Evolutionary conservation across 2,329 filamentous ascomycete genomes (phyloP).

Genomic region (Tolypocladium paradoxum): DNA sequence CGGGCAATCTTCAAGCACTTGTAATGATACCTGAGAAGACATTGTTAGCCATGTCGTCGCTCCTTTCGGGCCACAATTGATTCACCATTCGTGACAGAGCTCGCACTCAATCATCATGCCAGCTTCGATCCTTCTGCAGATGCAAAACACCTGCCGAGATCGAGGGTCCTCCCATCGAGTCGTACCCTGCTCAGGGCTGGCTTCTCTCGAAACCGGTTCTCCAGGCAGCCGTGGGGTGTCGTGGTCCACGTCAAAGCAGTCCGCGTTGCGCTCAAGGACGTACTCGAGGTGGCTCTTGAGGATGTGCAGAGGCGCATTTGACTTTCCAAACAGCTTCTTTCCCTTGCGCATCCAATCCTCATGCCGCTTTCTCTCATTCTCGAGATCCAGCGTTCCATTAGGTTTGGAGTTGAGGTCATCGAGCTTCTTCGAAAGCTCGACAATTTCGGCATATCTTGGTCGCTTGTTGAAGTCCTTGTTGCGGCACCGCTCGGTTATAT

Average conservation of each 20-base stretch:
- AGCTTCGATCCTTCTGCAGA: slow-evolving; percentile 84
- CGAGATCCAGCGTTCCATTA: slow-evolving; percentile 78
- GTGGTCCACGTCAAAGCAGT: slow-evolving; percentile 77
- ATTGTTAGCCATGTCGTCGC: not conserved
- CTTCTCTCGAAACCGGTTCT: slow-evolving; percentile 82
- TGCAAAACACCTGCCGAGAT: slow-evolving; percentile 81
- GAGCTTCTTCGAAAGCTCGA: slow-evolving; percentile 76
- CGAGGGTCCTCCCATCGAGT: slow-evolving; percentile 51
- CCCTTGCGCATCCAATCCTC: slow-evolving; percentile 99
- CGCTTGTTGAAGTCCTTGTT: slow-evolving; percentile 65
- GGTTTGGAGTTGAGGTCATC: slow-evolving; percentile 90
- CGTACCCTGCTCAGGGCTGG: slow-evolving; percentile 42
- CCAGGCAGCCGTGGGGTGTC: slow-evolving; percentile 85
- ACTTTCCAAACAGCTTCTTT: slow-evolving; percentile 96
- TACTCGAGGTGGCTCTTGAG: slow-evolving; percentile 90
- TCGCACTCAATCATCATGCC: slow-evolving; percentile 99
- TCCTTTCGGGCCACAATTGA: slow-evolving; percentile 6
- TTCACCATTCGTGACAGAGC: slow-evolving; percentile 91
- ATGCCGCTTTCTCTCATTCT: slow-evolving; percentile 87
- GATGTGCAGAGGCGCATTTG: slow-evolving; percentile 93
- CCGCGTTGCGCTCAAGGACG: slow-evolving; percentile 77
- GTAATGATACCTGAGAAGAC: slow-evolving; percentile 68
- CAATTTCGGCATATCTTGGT: slow-evolving; percentile 82
- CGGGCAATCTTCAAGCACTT: slow-evolving; percentile 97
- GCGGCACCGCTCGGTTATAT: slow-evolving; percentile 68